phyloP scores from a whole-genome alignment of 495 filamentous ascomycete species.

The Trichoderma asperelloides region DNA sequence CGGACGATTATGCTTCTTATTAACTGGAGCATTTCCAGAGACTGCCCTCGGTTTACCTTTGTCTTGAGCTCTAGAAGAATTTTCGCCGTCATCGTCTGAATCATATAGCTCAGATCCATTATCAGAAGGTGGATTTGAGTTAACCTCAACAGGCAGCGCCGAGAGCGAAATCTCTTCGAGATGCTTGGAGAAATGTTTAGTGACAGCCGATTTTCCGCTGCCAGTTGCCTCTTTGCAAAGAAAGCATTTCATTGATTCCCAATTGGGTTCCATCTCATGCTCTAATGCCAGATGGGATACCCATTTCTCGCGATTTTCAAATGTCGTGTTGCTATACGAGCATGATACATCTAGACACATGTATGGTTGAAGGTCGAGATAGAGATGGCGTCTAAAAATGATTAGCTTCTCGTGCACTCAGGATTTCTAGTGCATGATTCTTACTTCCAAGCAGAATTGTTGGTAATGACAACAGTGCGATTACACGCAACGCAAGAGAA shows the following conservation, averaged over 20 bases:
- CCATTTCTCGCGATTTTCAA: slow-evolving; percentile 14
- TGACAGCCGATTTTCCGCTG: slow-evolving; percentile 8
- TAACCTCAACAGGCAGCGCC: slow-evolving; percentile 4
- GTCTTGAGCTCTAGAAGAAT: neutral
- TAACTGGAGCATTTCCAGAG: neutral
- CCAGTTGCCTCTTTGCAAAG: neutral
- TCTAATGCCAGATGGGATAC: slow-evolving; percentile 12
- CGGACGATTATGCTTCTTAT: neutral
- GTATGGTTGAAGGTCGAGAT: slow-evolving; percentile 10
- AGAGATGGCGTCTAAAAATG: neutral
- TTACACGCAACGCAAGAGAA: slow-evolving; percentile 16
- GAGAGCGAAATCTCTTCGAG: slow-evolving; percentile 18
- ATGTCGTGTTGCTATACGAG: neutral
- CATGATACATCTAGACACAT: slow-evolving; percentile 14
- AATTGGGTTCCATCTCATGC: slow-evolving; percentile 9
- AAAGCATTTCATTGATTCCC: neutral
- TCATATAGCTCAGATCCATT: neutral
- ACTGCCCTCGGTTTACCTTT: neutral
- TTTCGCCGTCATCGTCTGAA: neutral
- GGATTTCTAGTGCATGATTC: neutral
- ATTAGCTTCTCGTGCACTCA: neutral
- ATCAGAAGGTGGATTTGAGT: neutral
- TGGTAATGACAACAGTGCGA: neutral
- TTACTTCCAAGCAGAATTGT: slow-evolving; percentile 15
- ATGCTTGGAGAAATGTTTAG: slow-evolving; percentile 11